Conservation (phyloP, 2,329 filamentous ascomycete species). For the Pseudopithomyces maydicus region DNA sequence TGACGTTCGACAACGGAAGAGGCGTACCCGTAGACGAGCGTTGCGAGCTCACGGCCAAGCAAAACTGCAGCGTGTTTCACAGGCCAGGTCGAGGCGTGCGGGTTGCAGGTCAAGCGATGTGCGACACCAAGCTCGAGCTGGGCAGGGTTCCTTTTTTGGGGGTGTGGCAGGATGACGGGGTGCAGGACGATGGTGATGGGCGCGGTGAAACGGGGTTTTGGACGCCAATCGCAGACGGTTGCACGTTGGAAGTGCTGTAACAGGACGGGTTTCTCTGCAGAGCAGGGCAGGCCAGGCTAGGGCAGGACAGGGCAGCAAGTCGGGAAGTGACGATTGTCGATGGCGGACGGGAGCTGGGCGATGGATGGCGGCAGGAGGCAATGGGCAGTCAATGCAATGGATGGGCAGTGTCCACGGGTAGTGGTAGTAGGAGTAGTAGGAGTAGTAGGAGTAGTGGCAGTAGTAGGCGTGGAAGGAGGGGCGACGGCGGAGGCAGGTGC, state of each 20-base stretch:
- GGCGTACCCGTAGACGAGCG: constrained; percentile 27
- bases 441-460: neutral
- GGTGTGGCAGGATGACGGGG: constrained; percentile 25
- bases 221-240: constrained; percentile 24
- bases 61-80: constrained; percentile 19
- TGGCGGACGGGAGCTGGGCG: neutral
- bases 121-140: constrained; percentile 7
- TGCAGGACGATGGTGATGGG: constrained; percentile 21
- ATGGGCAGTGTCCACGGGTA: no score
- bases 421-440: neutral
- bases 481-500: constrained; percentile 14
- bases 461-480: constrained; percentile 12
- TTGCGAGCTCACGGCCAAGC: constrained; percentile 10
- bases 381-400: no score
- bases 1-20: constrained; percentile 32
- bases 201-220: constrained; percentile 30
- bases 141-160: constrained; percentile 23
- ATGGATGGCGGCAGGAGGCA: neutral
- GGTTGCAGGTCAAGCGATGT: constrained; percentile 11
- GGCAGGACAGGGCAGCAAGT: constrained; percentile 8
- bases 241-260: constrained; percentile 23
- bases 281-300: constrained; percentile 19
- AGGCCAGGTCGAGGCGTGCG: constrained; percentile 15
- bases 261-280: constrained; percentile 26
- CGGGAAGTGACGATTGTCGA: constrained; percentile 15